A percentile compares a stretch with the other conserved stretches of the same genome.
Conservation (phyloP, 176 grass and related monocot genomes). For the Raddia guianensis region DNA sequence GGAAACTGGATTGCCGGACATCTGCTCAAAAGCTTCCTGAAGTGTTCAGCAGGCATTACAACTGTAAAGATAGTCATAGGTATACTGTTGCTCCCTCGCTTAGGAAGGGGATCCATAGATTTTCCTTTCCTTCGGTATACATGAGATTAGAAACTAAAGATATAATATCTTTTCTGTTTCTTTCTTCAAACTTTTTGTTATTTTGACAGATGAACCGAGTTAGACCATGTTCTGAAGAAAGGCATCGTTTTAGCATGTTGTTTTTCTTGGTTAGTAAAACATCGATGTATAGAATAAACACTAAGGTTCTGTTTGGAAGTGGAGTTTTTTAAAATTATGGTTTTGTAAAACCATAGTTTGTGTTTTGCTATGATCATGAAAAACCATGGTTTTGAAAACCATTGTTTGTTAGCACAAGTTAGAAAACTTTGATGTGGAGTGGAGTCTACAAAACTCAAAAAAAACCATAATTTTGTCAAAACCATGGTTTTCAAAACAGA, state of each 20-base stretch:
- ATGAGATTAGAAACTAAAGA: not conserved
- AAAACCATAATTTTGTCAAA: no score
- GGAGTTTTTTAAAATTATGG: no score
- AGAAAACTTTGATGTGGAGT: no score
- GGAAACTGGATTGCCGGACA: slow-evolving; percentile 62
- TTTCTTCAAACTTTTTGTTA: not conserved
- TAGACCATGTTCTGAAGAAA: not conserved
- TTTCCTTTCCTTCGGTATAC: slow-evolving; percentile 7
- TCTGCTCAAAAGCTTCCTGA: slow-evolving; percentile 58
- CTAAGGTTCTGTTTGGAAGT: not conserved
- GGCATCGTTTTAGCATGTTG: not conserved
- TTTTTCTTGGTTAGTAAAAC: not conserved
- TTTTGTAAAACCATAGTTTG: no score
- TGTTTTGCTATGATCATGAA: no score
- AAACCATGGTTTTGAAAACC: no score
- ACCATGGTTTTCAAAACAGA: no score
- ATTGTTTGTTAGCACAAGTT: no score
- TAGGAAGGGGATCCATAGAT: slow-evolving; percentile 18
- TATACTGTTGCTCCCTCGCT: not conserved
- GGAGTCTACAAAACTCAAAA: no score
- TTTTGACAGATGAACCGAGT: slow-evolving; percentile 1
- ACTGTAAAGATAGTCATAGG: slow-evolving; percentile 18
- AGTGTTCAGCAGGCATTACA: not conserved
- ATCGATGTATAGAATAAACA: not conserved
- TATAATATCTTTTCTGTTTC: not conserved